Evolutionary conservation across 192 early-diverging fungal genomes (phyloP), one percentile per base, ranked within the genome.

Genomic region (Helicostylum pulchrum): DNA sequence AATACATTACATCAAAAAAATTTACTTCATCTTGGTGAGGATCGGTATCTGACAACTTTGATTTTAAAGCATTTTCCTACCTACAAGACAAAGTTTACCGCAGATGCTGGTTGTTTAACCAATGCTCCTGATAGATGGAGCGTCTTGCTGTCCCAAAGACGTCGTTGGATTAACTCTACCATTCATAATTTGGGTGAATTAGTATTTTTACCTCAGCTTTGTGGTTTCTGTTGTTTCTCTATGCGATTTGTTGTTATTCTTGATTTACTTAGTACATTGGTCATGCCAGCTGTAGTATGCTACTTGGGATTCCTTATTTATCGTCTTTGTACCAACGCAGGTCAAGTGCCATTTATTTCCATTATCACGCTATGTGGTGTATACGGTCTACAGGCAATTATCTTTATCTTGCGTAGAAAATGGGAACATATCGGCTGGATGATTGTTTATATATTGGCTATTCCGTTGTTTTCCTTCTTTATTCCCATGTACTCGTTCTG

Each of bases 101-200:
- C 92, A 6, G 91, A 95, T 45, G 97, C 97, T 8, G 82, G 89
- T 62, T 97, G 96, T 74, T 80, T 81, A 67, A 99, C 97, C 46
- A 90, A 85, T 62, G 97, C 92, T 7, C 97, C 97, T 3, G 97
- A 98, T 62, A 82, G 86, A 64, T 96, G 94, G 88, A 83, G 85
- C 51, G 90, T 99, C 4, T 77, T 99, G 59, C 71, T 99, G 42
- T 99, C 97, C 7, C 97, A 99, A 75, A 90, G 97, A 67, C 92
- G 97, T 75, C 90, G 97, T 66, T 99, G 97, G 97, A 99, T 99
- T 70, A 99, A 99, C 80, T 97, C 95, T 42, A 99, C 97, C 4
- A 90, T 99, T 6, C 97, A 99, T 81, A 99, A 99, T 71, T 81
- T 97, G 65, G 85, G 95, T 60, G 97, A 99, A 74, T 77, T 99